Conservation (phyloP, 2,329 filamentous ascomycete species). For the Botrytis paeoniae region DNA sequence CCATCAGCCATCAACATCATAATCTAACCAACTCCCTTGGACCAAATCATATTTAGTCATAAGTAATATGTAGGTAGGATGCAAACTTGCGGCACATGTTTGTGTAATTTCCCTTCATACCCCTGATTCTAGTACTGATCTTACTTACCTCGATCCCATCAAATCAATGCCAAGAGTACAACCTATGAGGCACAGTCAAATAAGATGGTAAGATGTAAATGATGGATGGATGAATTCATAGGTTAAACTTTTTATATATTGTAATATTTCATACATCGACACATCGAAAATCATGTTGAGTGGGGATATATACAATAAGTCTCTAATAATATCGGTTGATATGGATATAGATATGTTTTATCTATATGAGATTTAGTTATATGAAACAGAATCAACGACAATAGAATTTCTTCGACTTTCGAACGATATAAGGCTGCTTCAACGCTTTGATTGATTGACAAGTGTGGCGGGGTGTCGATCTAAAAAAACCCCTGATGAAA, state of each 20-base stretch:
- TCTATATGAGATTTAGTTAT: neutral
- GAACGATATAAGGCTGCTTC: neutral
- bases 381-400: neutral
- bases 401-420: neutral
- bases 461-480: neutral
- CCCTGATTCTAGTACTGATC: neutral
- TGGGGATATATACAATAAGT: neutral
- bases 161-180: neutral
- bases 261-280: neutral
- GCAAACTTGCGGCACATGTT: neutral
- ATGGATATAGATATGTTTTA: neutral
- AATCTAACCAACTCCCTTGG: neutral
- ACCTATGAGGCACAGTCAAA: neutral
- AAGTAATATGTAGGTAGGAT: neutral
- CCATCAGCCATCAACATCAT: neutral
- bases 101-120: slow-evolving; percentile 10
- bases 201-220: neutral
- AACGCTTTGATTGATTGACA: neutral
- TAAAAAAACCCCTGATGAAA: neutral
- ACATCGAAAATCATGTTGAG: neutral
- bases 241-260: neutral
- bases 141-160: neutral
- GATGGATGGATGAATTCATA: neutral
- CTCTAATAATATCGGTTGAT: neutral
- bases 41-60: neutral